Evolutionary conservation across 495 filamentous ascomycete genomes (phyloP).

Genomic region (Chaetomidium leptoderma): DNA sequence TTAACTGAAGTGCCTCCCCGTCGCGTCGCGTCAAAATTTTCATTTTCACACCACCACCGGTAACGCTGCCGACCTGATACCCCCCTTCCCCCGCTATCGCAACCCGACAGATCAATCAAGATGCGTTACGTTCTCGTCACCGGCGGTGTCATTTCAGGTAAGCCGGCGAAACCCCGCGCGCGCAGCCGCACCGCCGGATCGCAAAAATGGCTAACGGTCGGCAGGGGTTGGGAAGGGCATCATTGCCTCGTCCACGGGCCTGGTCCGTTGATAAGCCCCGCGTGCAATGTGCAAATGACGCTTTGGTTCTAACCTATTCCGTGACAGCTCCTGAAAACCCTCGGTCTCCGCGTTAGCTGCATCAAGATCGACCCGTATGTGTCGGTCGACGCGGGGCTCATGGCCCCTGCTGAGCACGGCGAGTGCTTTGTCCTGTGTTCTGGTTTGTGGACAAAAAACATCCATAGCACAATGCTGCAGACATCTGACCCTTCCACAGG

Average conservation of each 20-base stretch:
- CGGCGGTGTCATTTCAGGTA: slow-evolving; percentile 26
- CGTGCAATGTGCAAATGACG: background rate
- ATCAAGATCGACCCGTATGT: slow-evolving; percentile 73
- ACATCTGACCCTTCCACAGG: slow-evolving; percentile 22
- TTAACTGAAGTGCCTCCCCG: slow-evolving; percentile 5
- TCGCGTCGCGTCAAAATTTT: slow-evolving; percentile 20
- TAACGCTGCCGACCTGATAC: slow-evolving; percentile 2
- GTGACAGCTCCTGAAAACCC: slow-evolving; percentile 71
- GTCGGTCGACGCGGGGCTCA: slow-evolving; percentile 74
- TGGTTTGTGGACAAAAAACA: background rate
- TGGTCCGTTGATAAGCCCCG: slow-evolving; percentile 12
- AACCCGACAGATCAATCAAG: slow-evolving; percentile 14
- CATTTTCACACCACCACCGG: slow-evolving; percentile 15
- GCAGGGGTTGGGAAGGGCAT: slow-evolving; percentile 33
- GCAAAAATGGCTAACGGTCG: slow-evolving; percentile 1
- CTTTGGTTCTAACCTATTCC: slow-evolving; percentile 28
- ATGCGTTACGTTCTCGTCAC: slow-evolving; percentile 26
- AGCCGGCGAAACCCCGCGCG: background rate
- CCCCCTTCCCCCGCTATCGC: background rate
- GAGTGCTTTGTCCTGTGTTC: slow-evolving; percentile 39
- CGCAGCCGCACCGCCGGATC: background rate
- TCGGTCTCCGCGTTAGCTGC: slow-evolving; percentile 57
- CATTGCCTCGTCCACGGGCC: slow-evolving; percentile 27
- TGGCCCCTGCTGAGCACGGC: slow-evolving; percentile 61
- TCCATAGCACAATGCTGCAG: too few species aligned